These are phyloP conservation scores for Chaetomium fimeti DNA, from an alignment of 495 filamentous ascomycete genomes.

Conservation along the genomic window DNA sequence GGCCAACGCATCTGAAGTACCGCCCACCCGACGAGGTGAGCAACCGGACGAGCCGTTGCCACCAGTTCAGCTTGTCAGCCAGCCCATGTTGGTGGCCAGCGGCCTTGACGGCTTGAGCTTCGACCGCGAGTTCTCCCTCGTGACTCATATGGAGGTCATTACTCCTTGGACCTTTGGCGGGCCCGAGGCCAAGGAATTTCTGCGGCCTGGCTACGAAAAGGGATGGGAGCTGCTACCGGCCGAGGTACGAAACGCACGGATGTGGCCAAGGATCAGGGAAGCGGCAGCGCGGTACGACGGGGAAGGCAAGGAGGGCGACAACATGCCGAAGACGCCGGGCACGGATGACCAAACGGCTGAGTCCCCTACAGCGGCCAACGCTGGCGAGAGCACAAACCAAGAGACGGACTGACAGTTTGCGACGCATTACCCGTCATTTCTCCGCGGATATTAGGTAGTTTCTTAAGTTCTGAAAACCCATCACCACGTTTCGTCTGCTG, in stretches of 20 bases:
- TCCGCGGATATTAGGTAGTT: too few species aligned
- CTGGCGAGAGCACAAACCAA: too few species aligned
- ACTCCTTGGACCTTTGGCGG: neutral
- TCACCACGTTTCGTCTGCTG: too few species aligned
- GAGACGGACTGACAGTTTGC: too few species aligned
- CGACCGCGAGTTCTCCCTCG: neutral
- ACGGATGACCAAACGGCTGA: too few species aligned
- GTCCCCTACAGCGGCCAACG: too few species aligned
- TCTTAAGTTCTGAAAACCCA: too few species aligned
- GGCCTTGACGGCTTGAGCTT: neutral
- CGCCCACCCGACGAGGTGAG: neutral
- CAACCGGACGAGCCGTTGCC: neutral
- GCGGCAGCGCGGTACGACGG: too few species aligned
- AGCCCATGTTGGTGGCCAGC: neutral
- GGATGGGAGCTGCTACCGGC: neutral
- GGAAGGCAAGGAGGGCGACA: too few species aligned
- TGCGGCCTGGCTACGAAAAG: neutral
- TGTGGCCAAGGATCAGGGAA: too few species aligned
- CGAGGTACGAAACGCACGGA: neutral
- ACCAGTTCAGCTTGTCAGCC: neutral
- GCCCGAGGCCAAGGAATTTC: neutral
- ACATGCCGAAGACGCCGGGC: too few species aligned
- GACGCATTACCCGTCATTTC: too few species aligned
- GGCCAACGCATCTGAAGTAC: neutral
- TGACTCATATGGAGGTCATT: neutral